Percentiles rank a stretch among this genome's conserved stretches.
phyloP scores from a whole-genome alignment of 495 filamentous ascomycete genomes.

The Chaetomium fimeti region DNA sequence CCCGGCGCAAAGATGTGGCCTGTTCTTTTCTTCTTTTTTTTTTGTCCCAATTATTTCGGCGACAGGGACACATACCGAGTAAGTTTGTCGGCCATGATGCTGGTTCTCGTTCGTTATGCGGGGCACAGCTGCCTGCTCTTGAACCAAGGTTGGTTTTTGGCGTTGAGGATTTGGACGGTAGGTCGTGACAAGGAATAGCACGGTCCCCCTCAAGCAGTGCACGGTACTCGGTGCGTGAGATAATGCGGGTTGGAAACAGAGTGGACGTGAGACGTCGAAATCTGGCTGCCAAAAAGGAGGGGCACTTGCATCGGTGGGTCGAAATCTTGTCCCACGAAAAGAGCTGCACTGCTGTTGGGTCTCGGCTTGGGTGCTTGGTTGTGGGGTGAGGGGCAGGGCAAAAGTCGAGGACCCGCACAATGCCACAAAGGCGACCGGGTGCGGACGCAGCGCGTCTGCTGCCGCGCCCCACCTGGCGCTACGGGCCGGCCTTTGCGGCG shows the following conservation, averaged over 20 bases:
- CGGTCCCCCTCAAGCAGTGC: neutral
- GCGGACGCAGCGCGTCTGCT: too few relatives aligned
- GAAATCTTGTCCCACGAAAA: conserved; percentile 20
- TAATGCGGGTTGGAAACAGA: conserved; percentile 1
- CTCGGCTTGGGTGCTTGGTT: neutral
- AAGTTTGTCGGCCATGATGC: conserved; percentile 42
- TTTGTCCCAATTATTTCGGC: neutral
- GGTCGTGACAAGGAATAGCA: neutral
- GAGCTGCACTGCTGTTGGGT: conserved; percentile 12
- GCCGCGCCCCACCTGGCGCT: too few relatives aligned
- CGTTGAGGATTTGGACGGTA: neutral
- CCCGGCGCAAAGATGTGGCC: neutral
- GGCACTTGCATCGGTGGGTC: conserved; percentile 22
- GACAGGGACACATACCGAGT: conserved; percentile 33
- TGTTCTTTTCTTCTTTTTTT: too few relatives aligned
- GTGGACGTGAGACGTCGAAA: conserved; percentile 10
- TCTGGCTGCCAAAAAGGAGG: conserved; percentile 12
- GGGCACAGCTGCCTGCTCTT: conserved; percentile 5
- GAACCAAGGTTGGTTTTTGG: neutral
- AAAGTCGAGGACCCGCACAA: conserved; percentile 12
- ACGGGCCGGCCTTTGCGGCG: neutral
- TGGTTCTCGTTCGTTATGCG: neutral
- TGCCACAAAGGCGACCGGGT: conserved; percentile 7
- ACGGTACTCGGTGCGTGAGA: conserved; percentile 13
- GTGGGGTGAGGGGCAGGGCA: conserved; percentile 28